Base-by-base conservation (phyloP, 2,329 filamentous ascomycete genomes). In the Verticillium albo-atrum region DNA sequence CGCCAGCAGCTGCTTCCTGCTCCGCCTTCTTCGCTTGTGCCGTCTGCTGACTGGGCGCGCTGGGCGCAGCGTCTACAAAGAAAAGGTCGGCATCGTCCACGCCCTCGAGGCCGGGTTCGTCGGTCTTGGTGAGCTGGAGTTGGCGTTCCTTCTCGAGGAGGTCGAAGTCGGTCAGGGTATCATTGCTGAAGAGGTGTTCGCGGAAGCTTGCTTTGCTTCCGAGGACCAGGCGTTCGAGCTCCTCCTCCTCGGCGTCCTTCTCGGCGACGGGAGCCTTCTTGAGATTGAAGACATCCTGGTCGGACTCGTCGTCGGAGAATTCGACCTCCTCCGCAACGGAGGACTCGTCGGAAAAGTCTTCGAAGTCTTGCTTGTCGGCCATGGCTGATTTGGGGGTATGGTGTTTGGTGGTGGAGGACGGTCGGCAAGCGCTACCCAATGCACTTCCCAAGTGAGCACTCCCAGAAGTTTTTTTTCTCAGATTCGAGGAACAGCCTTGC, bases 161-260 rank as follows among this genome's bases (percentile, higher is more conserved):
- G 55, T 73, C 74, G 34, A 72, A 69, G 42, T 71, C 68, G 1
- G 63, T 66, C 0, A 69, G 68, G 47, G 64, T 78, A 68, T 78
- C 86, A 74, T 74, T 77, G 68, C 77, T 76, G 65, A 89, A 89
- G 56, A 98, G 77, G 50, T 89, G 88, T 60, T 89, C 82, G 60
- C 88, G 84, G 73, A 98, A 98, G 34, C 88, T 90, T n/a, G 85
- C 83, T 54, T 89, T 87, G 75, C 96, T 90, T 58, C 95, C 95
- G 63, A 99, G 90, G 3, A 99, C 90, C 63, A 97, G 79, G 64
- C 88, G 86, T 77, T 97, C 94, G 30, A 97, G 85, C 71, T 94
- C 91, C 69, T 89, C 86, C 72, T 97, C 93, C 57, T 90, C 87
- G 15, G 86, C 87, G 71, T 96, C 92, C 71, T 94, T 95, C 56